Evolutionary conservation across 345 rosid species (phyloP).

Genomic region (Erucastrum elatum): DNA sequence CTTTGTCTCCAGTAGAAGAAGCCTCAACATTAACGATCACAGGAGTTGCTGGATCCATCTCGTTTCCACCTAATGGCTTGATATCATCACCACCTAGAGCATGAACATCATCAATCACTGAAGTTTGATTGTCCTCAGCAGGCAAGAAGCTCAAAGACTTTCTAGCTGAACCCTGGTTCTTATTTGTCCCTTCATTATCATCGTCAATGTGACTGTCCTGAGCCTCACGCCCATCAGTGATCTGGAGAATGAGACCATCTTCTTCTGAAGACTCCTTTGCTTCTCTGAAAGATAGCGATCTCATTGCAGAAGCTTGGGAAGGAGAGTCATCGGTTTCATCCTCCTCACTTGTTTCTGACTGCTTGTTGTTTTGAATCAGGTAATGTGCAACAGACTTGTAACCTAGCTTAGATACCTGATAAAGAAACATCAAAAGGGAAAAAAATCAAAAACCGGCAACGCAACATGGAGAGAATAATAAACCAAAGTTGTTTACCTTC

Average conservation of each 20-base stretch:
- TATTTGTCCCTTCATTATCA: conserved; percentile 1
- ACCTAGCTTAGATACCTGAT: conserved; percentile 64
- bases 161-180: conserved; percentile 22
- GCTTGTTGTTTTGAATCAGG: conserved; percentile 62
- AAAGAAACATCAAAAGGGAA: conserved; percentile 1
- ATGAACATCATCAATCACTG: conserved; percentile 14
- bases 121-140: conserved; percentile 26
- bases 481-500: conserved; percentile 47
- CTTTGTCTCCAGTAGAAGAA: not conserved
- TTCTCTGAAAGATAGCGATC: conserved; percentile 55
- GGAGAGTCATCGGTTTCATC: conserved; percentile 28
- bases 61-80: conserved; percentile 18
- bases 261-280: conserved; percentile 27
- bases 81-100: too few species aligned
- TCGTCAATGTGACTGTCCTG: conserved; percentile 16
- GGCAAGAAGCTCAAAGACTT: conserved; percentile 15
- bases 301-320: conserved; percentile 56
- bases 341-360: conserved; percentile 39
- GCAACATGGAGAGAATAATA: not conserved
- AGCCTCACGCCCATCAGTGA: conserved; percentile 19
- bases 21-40: conserved; percentile 3
- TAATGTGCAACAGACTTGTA: conserved; percentile 96
- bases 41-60: conserved; percentile 30
- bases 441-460: not conserved
- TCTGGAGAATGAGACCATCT: conserved; percentile 12